Conservation (phyloP, 2,329 filamentous ascomycete genomes). For the Colletotrichum chlorophyti region DNA sequence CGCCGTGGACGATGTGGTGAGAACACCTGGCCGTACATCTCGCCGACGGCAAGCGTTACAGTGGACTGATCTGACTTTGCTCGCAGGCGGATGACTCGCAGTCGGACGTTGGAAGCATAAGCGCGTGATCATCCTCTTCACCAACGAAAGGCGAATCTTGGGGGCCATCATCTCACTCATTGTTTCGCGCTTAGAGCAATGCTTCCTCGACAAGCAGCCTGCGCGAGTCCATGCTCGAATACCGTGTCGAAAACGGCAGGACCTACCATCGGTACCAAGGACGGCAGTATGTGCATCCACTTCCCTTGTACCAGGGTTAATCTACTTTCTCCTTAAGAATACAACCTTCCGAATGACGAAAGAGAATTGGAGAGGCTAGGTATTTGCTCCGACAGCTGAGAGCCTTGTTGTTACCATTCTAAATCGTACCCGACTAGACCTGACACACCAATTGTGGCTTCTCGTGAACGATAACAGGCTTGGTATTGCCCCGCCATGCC, state of each 20-base stretch:
- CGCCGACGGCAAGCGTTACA: no score
- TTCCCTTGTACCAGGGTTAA: constrained; percentile 32
- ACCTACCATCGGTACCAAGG: background rate
- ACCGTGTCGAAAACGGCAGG: background rate
- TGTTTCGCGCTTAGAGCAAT: background rate
- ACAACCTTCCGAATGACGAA: constrained; percentile 16
- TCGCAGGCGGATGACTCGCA: background rate
- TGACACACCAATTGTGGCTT: constrained; percentile 43
- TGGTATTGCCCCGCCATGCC: constrained; percentile 33
- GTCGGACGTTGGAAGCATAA: background rate
- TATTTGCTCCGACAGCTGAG: background rate
- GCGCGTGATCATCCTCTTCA: background rate
- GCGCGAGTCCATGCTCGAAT: background rate
- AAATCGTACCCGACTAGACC: constrained; percentile 34
- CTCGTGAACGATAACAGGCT: constrained; percentile 40
- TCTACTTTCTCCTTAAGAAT: background rate
- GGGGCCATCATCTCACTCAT: background rate
- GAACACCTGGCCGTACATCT: no score
- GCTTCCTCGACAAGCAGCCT: constrained; percentile 7
- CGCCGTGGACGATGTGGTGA: no score
- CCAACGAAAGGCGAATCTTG: no score
- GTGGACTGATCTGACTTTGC: background rate
- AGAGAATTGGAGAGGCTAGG: constrained; percentile 9
- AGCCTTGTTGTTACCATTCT: background rate
- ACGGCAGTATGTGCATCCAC: constrained; percentile 35